Conservation (phyloP, 345 rosid genomes). For the Hirschfeldia incana region DNA sequence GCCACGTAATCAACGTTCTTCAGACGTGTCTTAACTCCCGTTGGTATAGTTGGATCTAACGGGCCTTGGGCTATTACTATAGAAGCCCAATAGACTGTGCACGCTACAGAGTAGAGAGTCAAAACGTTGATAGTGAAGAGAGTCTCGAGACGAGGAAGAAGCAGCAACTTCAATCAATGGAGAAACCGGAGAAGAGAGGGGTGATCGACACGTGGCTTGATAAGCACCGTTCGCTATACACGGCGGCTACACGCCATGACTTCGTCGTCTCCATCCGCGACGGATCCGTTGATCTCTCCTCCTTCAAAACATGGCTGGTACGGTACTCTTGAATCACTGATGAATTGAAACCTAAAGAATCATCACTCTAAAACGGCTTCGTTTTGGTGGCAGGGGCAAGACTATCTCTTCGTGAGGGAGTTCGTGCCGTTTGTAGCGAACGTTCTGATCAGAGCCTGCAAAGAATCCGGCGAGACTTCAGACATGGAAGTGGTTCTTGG, state of each 20-base stretch:
- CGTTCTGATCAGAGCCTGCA: constrained; percentile 68
- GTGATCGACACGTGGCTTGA: constrained; percentile 62
- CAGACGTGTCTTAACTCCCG: too few relatives aligned
- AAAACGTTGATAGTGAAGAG: background rate
- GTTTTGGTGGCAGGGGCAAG: constrained; percentile 65
- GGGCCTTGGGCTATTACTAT: too few relatives aligned
- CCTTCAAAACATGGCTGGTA: constrained; percentile 88
- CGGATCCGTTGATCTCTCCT: constrained; percentile 62
- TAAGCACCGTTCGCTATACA: constrained; percentile 56
- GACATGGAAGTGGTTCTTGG: constrained; percentile 74
- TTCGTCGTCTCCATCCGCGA: constrained; percentile 70
- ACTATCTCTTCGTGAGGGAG: constrained; percentile 75
- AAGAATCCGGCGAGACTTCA: constrained; percentile 50
- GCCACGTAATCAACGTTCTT: too few relatives aligned
- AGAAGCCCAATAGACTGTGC: constrained; percentile 23
- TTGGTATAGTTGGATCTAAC: too few relatives aligned
- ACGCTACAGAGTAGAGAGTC: constrained; percentile 1
- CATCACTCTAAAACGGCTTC: background rate
- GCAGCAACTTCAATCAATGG: constrained; percentile 28
- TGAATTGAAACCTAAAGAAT: background rate
- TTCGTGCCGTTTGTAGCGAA: constrained; percentile 70
- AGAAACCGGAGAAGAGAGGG: constrained; percentile 38
- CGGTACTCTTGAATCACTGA: background rate
- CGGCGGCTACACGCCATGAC: constrained; percentile 70
- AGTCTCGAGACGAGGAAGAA: background rate